Percentiles rank a stretch among this genome's conserved stretches.
Conservation (phyloP, 495 filamentous ascomycete species). For the Neurospora sp. region DNA sequence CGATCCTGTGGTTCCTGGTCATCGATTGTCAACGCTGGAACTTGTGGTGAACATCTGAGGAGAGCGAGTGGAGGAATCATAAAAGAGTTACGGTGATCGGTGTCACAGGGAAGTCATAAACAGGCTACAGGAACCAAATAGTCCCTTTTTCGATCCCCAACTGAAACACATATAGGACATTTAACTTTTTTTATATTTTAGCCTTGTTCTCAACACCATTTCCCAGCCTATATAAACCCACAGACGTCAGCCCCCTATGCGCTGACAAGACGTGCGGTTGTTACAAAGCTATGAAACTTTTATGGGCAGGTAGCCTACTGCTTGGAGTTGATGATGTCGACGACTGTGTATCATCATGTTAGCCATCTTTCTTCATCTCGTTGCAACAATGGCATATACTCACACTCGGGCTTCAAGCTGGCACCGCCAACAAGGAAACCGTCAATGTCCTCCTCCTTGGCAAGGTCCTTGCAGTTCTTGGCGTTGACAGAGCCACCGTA, state of each 20-base stretch:
- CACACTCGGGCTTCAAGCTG: conserved; percentile 95
- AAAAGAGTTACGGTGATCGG: background rate
- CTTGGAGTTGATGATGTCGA: conserved; percentile 52
- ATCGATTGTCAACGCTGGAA: too few relatives aligned
- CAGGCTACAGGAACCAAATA: background rate
- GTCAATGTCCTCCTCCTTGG: conserved; percentile 87
- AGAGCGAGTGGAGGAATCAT: background rate
- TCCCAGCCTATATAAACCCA: background rate
- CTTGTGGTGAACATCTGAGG: background rate
- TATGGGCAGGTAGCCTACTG: conserved; percentile 20
- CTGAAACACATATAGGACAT: background rate
- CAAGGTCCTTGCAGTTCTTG: conserved; percentile 94
- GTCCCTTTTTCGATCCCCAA: background rate
- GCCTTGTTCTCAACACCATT: background rate
- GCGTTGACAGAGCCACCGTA: conserved; percentile 95
- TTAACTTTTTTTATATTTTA: background rate
- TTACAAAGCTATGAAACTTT: background rate
- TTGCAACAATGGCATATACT: conserved; percentile 25
- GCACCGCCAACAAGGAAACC: conserved; percentile 97
- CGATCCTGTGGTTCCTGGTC: background rate
- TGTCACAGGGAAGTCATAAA: background rate
- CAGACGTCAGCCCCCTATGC: background rate
- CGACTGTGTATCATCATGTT: conserved; percentile 30
- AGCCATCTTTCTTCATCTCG: conserved; percentile 5
- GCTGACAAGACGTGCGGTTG: background rate